A percentile compares a stretch with the other conserved stretches of the same genome.
Evolutionary conservation across 2,329 filamentous ascomycete species (phyloP).

Genomic region (Calycina herbarum): DNA sequence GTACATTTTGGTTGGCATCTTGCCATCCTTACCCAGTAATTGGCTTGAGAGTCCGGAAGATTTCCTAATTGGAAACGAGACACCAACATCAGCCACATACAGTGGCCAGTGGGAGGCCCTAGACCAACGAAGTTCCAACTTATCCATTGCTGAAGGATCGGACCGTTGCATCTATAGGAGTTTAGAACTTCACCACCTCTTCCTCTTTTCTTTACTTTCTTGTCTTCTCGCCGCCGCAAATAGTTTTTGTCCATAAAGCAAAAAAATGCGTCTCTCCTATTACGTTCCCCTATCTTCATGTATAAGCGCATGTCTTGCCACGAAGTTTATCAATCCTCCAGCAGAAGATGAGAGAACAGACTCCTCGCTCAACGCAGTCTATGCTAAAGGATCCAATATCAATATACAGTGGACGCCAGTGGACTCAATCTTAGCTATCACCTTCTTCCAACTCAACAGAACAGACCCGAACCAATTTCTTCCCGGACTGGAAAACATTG

Average conservation of each 20-base stretch:
- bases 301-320: background rate
- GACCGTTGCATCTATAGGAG: background rate
- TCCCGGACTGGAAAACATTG: background rate
- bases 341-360: background rate
- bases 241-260: background rate
- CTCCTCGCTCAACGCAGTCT: background rate
- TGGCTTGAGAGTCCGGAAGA: background rate
- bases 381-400: background rate
- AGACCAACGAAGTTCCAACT: background rate
- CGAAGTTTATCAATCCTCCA: constrained; percentile 13
- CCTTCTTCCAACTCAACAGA: background rate
- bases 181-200: background rate
- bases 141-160: background rate
- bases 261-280: background rate
- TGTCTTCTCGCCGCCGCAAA: background rate
- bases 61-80: background rate
- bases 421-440: background rate
- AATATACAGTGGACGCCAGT: constrained; percentile 7
- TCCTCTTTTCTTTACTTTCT: background rate
- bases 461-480: background rate
- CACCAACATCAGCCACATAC: background rate
- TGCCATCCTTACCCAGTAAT: background rate
- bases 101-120: too few species aligned
- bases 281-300: background rate
- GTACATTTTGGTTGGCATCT: background rate